These are phyloP conservation scores for Asterionellopsis glacialis DNA, from an alignment of 108 stramenopile species.

Conservation along the genomic window DNA sequence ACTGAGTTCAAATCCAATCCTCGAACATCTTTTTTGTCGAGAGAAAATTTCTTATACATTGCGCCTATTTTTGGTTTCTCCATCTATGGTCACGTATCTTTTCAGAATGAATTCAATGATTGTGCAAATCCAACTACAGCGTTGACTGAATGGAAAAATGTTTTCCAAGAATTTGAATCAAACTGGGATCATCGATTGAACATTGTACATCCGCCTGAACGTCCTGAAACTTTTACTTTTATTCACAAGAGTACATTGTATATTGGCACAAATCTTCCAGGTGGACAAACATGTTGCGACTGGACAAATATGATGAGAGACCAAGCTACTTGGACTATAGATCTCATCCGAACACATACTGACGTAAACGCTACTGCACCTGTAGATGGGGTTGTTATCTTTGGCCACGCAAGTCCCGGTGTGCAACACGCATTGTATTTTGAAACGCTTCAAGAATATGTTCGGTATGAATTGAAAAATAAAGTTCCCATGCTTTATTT, in stretches of 20 bases:
- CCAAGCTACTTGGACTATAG: conserved; percentile 4
- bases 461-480: conserved; percentile 11
- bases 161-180: conserved; percentile 4
- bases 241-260: conserved; percentile 29
- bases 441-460: conserved; percentile 14
- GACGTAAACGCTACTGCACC: neutral
- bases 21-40: too few species aligned
- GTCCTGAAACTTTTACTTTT: conserved; percentile 25
- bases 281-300: conserved; percentile 7
- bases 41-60: too few species aligned
- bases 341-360: neutral
- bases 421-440: conserved; percentile 13
- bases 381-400: conserved; percentile 19
- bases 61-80: too few species aligned
- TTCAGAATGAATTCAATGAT: conserved; percentile 41
- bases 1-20: too few species aligned
- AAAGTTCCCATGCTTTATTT: conserved; percentile 26
- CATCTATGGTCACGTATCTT: too few species aligned
- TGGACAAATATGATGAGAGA: conserved; percentile 15
- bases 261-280: conserved; percentile 29
- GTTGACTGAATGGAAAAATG: conserved; percentile 13
- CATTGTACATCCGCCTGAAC: conserved; percentile 1
- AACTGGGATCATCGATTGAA: conserved; percentile 20
- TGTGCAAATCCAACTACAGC: conserved; percentile 14
- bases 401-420: conserved; percentile 27